Conservation (phyloP, 2,329 filamentous ascomycete species). For the Alternaria arborescens region DNA sequence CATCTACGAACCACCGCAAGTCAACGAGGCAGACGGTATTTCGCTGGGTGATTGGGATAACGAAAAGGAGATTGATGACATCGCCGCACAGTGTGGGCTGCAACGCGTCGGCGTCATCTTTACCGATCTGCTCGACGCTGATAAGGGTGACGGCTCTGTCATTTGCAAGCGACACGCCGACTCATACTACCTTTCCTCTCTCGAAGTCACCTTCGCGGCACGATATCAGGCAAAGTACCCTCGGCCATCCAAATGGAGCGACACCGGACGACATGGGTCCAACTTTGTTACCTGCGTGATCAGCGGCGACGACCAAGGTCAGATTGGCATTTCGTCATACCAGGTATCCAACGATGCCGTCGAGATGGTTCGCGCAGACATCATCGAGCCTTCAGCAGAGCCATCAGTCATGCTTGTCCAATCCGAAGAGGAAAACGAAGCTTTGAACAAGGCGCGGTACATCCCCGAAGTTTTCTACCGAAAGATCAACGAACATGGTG, state of each 20-base stretch:
- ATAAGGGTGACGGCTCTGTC: slow-evolving; percentile 82
- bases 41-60: slow-evolving; percentile 86
- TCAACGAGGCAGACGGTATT: slow-evolving; percentile 87
- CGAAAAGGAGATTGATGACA: slow-evolving; percentile 79
- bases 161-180: slow-evolving; percentile 95
- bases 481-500: slow-evolving; percentile 93
- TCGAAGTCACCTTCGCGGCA: slow-evolving; percentile 89
- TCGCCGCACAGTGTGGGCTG: slow-evolving; percentile 84
- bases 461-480: slow-evolving; percentile 98
- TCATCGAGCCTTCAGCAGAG: slow-evolving; percentile 93
- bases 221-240: slow-evolving; percentile 88
- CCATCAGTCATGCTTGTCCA: slow-evolving; percentile 94
- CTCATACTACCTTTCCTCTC: slow-evolving; percentile 91
- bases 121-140: slow-evolving; percentile 87
- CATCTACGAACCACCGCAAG: slow-evolving; percentile 94
- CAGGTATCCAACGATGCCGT: slow-evolving; percentile 95
- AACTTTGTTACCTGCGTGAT: slow-evolving; percentile 97
- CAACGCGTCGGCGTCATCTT: slow-evolving; percentile 93
- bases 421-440: slow-evolving; percentile 86
- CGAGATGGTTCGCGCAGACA: slow-evolving; percentile 95
- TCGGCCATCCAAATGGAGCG: slow-evolving; percentile 94
- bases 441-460: slow-evolving; percentile 75
- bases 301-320: slow-evolving; percentile 87
- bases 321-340: slow-evolving; percentile 89
- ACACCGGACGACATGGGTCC: slow-evolving; percentile 91